A percentile compares a stretch with the other conserved stretches of the same genome.
Evolutionary conservation across 2,329 filamentous ascomycete species (phyloP).

Genomic region (Alternaria alternata): DNA sequence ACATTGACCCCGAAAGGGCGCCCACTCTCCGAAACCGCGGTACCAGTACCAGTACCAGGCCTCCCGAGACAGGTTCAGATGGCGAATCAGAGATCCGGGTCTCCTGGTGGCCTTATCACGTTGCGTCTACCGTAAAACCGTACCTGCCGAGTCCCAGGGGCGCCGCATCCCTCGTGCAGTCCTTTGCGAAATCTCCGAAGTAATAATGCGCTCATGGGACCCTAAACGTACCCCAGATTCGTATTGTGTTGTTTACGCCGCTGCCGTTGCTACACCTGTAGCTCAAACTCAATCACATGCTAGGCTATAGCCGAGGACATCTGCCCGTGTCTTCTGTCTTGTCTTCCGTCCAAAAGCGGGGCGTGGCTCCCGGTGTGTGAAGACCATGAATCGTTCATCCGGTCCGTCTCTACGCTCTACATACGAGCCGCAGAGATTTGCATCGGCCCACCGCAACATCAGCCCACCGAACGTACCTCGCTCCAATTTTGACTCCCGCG

Average conservation of each 20-base stretch:
- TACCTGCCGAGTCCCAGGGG: background rate
- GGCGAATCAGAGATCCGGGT: background rate
- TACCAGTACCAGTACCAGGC: too few species aligned
- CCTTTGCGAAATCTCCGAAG: slow-evolving; percentile 3
- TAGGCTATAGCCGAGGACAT: background rate
- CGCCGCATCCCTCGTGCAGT: background rate
- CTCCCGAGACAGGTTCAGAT: background rate
- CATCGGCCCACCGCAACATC: slow-evolving; percentile 2
- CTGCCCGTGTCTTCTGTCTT: slow-evolving; percentile 4
- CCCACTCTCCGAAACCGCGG: slow-evolving; percentile 6
- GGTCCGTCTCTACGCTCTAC: background rate
- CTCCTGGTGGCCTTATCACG: background rate
- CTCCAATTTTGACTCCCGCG: background rate
- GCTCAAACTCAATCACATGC: slow-evolving; percentile 9
- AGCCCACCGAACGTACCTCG: slow-evolving; percentile 1
- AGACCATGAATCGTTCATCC: background rate
- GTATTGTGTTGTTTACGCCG: background rate
- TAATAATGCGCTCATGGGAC: background rate
- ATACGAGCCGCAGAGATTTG: slow-evolving; percentile 3
- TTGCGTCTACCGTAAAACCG: background rate
- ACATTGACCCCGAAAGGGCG: background rate
- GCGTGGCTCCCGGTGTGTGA: background rate
- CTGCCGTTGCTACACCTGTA: slow-evolving; percentile 6
- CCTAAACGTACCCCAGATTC: background rate
- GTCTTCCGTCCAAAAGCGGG: slow-evolving; percentile 4